A percentile compares a stretch with the other conserved stretches of the same genome.
These are phyloP conservation scores for Dioszegia crocea DNA, from an alignment of 768 basidiomycete species.

Conservation along the genomic window DNA sequence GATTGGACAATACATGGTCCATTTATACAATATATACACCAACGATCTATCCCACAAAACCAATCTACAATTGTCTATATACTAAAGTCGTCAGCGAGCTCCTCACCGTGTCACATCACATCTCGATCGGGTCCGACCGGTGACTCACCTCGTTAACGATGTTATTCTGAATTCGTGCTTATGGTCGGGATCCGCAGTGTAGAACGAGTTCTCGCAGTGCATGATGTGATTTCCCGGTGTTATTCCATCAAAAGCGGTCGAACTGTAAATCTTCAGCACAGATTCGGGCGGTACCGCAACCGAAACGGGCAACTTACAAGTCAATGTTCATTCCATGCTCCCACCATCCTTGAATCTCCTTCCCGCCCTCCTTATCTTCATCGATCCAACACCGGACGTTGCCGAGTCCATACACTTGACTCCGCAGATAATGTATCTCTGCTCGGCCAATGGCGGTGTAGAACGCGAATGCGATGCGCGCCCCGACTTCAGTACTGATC, in stretches of 20 bases:
- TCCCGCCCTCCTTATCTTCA: slow-evolving; percentile 17
- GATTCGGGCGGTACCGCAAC: not conserved
- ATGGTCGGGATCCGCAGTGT: not conserved
- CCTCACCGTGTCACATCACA: no score
- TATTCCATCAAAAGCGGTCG: not conserved
- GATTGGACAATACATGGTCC: no score
- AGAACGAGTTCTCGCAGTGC: not conserved
- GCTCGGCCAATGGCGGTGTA: slow-evolving; percentile 26
- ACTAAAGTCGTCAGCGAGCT: no score
- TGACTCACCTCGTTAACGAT: not conserved
- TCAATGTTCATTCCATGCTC: not conserved
- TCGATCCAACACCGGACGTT: slow-evolving; percentile 44
- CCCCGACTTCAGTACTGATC: slow-evolving; percentile 32
- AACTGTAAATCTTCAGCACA: not conserved
- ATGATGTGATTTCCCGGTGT: not conserved
- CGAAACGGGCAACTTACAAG: not conserved
- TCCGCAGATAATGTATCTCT: slow-evolving; percentile 34
- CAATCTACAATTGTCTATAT: no score
- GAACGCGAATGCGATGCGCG: slow-evolving; percentile 34
- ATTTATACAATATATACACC: no score
- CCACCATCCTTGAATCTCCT: not conserved
- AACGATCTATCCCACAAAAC: no score
- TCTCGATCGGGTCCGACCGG: no score
- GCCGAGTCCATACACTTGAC: slow-evolving; percentile 31
- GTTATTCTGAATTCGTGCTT: not conserved